phyloP scores from a whole-genome alignment of 306 rosid species.

The Prinsepia uniflora region DNA sequence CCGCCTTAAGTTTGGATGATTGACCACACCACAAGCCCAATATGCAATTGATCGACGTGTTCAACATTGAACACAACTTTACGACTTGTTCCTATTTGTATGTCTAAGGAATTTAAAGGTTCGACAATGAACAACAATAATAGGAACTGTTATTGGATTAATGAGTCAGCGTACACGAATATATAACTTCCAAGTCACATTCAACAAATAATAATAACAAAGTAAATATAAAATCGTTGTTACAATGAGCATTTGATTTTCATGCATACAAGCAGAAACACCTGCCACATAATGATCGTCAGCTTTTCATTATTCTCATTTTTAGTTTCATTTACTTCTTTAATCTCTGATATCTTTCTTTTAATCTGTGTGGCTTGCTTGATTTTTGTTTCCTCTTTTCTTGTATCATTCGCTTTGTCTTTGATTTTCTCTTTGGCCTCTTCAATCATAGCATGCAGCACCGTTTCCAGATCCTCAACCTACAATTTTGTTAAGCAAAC shows the following conservation, averaged over 20 bases:
- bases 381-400: too few relatives aligned
- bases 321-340: not conserved
- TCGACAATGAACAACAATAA: too few relatives aligned
- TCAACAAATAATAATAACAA: not conserved
- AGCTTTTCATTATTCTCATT: not conserved
- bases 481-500: constrained; percentile 19
- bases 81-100: too few relatives aligned
- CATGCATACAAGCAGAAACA: too few relatives aligned
- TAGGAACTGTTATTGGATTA: too few relatives aligned
- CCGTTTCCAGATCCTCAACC: constrained; percentile 37
- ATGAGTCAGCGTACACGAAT: too few relatives aligned
- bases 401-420: not conserved
- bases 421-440: constrained; percentile 11
- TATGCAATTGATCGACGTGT: too few relatives aligned
- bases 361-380: not conserved
- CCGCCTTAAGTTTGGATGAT: too few relatives aligned
- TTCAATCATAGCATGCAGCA: constrained; percentile 26
- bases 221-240: not conserved
- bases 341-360: not conserved
- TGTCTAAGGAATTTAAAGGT: too few relatives aligned
- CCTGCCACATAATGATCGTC: not conserved
- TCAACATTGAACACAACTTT: too few relatives aligned
- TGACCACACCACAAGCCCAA: too few relatives aligned
- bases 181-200: too few relatives aligned
- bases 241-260: not conserved